Conservation (phyloP, 345 rosid genomes). For the Pugionium dolabratum region DNA sequence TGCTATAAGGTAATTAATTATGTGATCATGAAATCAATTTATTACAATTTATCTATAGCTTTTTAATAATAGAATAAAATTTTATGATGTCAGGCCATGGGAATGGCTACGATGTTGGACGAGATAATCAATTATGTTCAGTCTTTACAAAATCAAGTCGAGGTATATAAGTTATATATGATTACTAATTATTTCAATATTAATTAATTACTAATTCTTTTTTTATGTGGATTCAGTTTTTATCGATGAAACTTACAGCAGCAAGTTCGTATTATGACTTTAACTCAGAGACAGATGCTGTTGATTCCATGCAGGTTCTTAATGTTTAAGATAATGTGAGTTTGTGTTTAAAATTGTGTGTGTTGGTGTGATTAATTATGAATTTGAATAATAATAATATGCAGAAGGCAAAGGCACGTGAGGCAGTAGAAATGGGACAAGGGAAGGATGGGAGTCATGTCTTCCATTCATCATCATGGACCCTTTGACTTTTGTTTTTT, state of each 20-base stretch:
- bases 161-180: conserved; percentile 42
- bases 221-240: conserved; percentile 54
- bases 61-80: neutral
- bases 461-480: conserved; percentile 50
- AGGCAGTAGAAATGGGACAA: conserved; percentile 59
- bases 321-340: no score
- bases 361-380: conserved; percentile 4
- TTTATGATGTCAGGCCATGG: conserved; percentile 62
- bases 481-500: conserved; percentile 46
- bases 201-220: neutral
- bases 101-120: conserved; percentile 83
- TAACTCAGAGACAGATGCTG: conserved; percentile 63
- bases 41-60: no score
- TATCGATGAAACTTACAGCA: conserved; percentile 82
- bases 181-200: neutral
- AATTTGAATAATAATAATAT: neutral
- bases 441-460: conserved; percentile 55
- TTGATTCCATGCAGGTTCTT: conserved; percentile 54
- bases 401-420: conserved; percentile 64
- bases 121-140: conserved; percentile 82
- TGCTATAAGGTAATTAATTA: conserved; percentile 61
- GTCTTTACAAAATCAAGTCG: conserved; percentile 80
- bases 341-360: no score
- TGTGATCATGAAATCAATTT: neutral
- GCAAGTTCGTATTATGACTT: conserved; percentile 76